Evolutionary conservation across 2,329 filamentous ascomycete species (phyloP).

Genomic region (Fusarium pseudocircinatum): DNA sequence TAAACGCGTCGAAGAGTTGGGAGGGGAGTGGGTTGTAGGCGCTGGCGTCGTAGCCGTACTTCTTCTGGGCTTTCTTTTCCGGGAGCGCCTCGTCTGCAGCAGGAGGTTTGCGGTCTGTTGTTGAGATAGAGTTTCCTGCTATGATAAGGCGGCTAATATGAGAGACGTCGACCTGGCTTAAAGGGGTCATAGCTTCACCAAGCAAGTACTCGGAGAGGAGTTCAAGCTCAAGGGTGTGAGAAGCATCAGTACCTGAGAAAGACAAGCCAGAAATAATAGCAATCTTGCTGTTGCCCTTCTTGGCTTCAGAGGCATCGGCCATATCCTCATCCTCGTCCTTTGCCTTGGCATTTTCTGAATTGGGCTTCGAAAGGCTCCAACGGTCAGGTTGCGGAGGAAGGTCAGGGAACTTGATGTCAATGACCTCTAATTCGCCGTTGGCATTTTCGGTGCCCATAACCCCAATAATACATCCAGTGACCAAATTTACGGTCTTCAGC

Average conservation of each 20-base stretch:
- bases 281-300: constrained; percentile 67
- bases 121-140: constrained; percentile 89
- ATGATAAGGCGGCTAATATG: constrained; percentile 87
- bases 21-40: constrained; percentile 89
- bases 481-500: constrained; percentile 75
- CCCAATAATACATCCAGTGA: constrained; percentile 94
- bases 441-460: constrained; percentile 93
- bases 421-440: constrained; percentile 90
- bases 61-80: constrained; percentile 69
- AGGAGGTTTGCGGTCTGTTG: constrained; percentile 56
- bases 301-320: constrained; percentile 52
- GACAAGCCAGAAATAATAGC: constrained; percentile 89
- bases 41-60: constrained; percentile 93
- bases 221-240: constrained; percentile 78
- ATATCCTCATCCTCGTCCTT: constrained; percentile 67
- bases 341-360: constrained; percentile 48
- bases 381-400: constrained; percentile 82
- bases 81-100: constrained; percentile 48
- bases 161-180: constrained; percentile 67
- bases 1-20: constrained; percentile 83
- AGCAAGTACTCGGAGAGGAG: constrained; percentile 88
- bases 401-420: constrained; percentile 90
- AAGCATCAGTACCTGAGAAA: constrained; percentile 78
- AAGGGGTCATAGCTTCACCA: constrained; percentile 76
- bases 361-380: constrained; percentile 73